A percentile compares a stretch with the other conserved stretches of the same genome.
Evolutionary conservation across 345 rosid species (phyloP).

Genomic region (Salix purpurea): DNA sequence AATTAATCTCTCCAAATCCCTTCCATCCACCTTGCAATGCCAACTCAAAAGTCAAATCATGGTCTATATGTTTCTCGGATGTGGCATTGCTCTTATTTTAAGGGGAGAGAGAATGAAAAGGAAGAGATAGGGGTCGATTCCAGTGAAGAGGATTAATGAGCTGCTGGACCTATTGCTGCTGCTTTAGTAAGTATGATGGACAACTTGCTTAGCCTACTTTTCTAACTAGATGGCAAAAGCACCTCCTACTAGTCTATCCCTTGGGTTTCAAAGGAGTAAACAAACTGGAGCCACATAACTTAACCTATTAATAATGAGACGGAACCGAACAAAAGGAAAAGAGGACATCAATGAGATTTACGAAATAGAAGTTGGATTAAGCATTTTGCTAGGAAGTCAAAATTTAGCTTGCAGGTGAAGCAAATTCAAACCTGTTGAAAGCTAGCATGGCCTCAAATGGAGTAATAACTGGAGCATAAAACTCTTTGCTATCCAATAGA

Average conservation of each 20-base stretch:
- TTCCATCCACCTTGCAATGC: too few species aligned
- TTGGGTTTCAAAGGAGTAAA: not conserved
- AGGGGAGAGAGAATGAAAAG: too few species aligned
- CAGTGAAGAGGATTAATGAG: too few species aligned
- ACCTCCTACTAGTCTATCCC: not conserved
- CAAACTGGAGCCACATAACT: not conserved
- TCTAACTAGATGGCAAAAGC: not conserved
- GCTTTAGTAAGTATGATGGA: not conserved
- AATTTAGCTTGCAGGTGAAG: not conserved
- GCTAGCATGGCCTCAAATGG: slow-evolving; percentile 90
- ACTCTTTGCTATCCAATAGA: slow-evolving; percentile 88
- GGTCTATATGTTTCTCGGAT: too few species aligned
- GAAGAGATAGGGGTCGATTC: too few species aligned
- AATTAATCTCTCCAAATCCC: too few species aligned
- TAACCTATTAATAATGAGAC: not conserved
- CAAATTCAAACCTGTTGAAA: slow-evolving; percentile 57
- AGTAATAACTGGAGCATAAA: slow-evolving; percentile 84
- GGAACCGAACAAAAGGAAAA: not conserved
- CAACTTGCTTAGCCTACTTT: not conserved
- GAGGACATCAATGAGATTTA: not conserved
- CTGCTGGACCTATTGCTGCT: not conserved
- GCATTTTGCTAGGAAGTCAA: not conserved
- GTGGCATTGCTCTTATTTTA: too few species aligned
- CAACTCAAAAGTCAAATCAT: too few species aligned
- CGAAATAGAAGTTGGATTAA: not conserved